These are phyloP conservation scores for Stromatinia cepivora DNA, from an alignment of 2,329 filamentous ascomycete species.

Conservation along the genomic window DNA sequence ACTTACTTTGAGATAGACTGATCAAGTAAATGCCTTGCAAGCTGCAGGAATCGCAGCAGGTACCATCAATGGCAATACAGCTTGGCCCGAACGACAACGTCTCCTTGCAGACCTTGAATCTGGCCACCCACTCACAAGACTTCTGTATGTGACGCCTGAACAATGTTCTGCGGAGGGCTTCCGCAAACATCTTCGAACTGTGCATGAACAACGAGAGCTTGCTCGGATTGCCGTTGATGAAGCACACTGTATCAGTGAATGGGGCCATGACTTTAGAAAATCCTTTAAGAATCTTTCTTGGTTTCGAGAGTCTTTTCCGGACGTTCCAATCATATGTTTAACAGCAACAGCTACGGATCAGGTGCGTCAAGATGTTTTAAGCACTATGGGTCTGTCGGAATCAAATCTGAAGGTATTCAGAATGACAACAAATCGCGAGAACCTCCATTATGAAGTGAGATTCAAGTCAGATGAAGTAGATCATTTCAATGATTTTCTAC, in stretches of 20 bases:
- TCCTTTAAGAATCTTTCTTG: constrained; percentile 85
- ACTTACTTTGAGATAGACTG: constrained; percentile 59
- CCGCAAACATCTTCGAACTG: constrained; percentile 68
- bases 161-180: constrained; percentile 78
- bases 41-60: constrained; percentile 75
- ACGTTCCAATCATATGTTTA: constrained; percentile 87
- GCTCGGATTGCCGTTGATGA: constrained; percentile 88
- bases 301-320: constrained; percentile 78
- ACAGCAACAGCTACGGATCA: constrained; percentile 85
- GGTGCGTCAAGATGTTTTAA: constrained; percentile 81
- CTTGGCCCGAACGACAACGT: constrained; percentile 59
- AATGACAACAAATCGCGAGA: constrained; percentile 80
- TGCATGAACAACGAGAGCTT: constrained; percentile 81
- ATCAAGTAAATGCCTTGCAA: constrained; percentile 82
- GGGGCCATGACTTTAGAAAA: constrained; percentile 96
- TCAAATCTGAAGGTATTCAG: constrained; percentile 70
- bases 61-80: constrained; percentile 83
- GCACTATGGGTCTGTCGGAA: constrained; percentile 66
- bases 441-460: constrained; percentile 87
- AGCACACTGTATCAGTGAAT: constrained; percentile 96
- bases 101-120: constrained; percentile 83
- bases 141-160: constrained; percentile 94
- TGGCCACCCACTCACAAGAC: constrained; percentile 77
- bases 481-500: constrained; percentile 69
- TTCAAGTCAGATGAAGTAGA: constrained; percentile 78